phyloP scores from a whole-genome alignment of 78 protist genomes.

The Diacronema lutheri region DNA sequence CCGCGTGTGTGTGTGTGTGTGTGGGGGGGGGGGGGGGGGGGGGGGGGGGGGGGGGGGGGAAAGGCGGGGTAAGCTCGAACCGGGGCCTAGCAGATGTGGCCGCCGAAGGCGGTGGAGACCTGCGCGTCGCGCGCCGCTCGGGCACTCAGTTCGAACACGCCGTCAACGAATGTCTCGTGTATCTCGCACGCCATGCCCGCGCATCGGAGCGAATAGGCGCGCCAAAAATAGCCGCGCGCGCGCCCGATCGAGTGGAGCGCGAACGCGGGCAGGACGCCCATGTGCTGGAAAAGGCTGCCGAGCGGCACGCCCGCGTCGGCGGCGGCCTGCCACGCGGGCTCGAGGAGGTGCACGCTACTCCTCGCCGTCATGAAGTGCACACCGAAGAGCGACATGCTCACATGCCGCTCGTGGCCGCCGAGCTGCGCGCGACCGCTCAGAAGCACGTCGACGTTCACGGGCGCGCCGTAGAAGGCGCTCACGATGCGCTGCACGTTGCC shows the following conservation, averaged over 20 bases:
- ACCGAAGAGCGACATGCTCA: neutral
- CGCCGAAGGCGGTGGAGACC: no score
- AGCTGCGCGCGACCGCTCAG: no score
- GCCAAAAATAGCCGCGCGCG: neutral
- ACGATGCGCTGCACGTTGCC: neutral
- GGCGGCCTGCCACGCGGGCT: neutral
- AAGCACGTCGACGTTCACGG: neutral
- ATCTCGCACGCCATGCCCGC: neutral
- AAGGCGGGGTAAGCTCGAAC: no score
- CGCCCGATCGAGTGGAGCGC: neutral
- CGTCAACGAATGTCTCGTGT: neutral
- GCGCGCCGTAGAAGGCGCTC: neutral
- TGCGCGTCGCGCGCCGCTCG: no score
- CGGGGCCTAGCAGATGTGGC: no score
- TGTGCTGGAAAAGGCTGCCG: neutral
- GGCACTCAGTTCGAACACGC: neutral
- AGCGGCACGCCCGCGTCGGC: neutral
- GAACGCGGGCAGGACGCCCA: neutral
- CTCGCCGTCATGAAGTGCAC: neutral
- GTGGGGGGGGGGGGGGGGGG: no score
- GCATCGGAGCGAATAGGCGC: neutral
- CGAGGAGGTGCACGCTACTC: neutral
- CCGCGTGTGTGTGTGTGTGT: no score
- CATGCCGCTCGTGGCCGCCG: neutral
- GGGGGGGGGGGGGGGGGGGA: no score